Conservation (phyloP, 1,284 basidiomycete genomes). For the Boletus smithii region DNA sequence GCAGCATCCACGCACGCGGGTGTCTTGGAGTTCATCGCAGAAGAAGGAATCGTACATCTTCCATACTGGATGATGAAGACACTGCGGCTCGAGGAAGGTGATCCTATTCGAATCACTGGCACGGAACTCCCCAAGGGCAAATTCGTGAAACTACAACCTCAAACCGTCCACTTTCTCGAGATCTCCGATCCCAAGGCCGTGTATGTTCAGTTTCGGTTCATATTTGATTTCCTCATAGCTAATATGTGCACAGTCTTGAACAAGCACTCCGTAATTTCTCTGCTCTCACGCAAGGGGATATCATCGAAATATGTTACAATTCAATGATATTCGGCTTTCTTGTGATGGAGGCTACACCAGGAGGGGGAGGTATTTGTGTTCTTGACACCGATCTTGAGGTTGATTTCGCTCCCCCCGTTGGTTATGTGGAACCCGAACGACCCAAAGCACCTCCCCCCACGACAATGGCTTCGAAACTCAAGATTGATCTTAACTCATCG, state of each 20-base stretch:
- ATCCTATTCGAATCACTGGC: slow-evolving; percentile 90
- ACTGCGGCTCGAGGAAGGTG: slow-evolving; percentile 88
- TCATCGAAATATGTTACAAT: slow-evolving; percentile 91
- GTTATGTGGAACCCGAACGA: slow-evolving; percentile 87
- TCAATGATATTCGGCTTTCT: slow-evolving; percentile 92
- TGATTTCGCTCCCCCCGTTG: slow-evolving; percentile 74
- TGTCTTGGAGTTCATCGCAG: slow-evolving; percentile 98
- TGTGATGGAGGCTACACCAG: slow-evolving; percentile 91
- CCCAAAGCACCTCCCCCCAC: slow-evolving; percentile 77
- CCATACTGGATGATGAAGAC: slow-evolving; percentile 99
- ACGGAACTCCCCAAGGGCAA: slow-evolving; percentile 89
- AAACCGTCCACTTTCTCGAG: slow-evolving; percentile 93
- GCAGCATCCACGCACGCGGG: slow-evolving; percentile 92
- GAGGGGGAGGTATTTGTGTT: slow-evolving; percentile 85
- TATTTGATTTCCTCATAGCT: slow-evolving; percentile 1
- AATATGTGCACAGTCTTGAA: slow-evolving; percentile 66
- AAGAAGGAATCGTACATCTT: slow-evolving; percentile 93
- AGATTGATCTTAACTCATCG: slow-evolving; percentile 85
- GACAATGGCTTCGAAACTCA: slow-evolving; percentile 97
- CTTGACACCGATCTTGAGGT: slow-evolving; percentile 97
- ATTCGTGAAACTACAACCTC: slow-evolving; percentile 95
- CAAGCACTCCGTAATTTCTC: slow-evolving; percentile 94
- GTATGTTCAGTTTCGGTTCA: slow-evolving; percentile 47
- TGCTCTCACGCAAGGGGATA: slow-evolving; percentile 85
- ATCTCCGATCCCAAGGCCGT: slow-evolving; percentile 95